These are phyloP conservation scores for Cucurbita moschata DNA, from an alignment of 306 rosid species.

Conservation along the genomic window DNA sequence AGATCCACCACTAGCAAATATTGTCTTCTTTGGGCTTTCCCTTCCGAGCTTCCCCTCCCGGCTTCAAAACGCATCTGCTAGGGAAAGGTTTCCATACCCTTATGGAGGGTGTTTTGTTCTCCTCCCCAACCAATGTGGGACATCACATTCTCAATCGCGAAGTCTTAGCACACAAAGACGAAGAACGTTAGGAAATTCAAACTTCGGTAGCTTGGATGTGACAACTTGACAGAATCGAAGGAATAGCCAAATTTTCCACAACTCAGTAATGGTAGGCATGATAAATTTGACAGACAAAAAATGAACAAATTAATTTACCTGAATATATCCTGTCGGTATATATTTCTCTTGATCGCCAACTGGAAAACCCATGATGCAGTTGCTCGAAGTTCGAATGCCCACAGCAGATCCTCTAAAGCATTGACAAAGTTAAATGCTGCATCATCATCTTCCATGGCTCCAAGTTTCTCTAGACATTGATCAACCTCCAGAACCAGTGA, in stretches of 20 bases:
- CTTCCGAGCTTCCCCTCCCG: no score
- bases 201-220: not conserved
- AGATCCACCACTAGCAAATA: no score
- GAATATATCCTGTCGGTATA: constrained; percentile 52
- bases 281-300: not conserved
- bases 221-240: not conserved
- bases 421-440: constrained; percentile 87
- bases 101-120: no score
- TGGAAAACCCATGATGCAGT: constrained; percentile 95
- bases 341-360: constrained; percentile 62
- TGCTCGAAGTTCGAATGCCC: constrained; percentile 95
- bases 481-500: constrained; percentile 53
- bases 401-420: constrained; percentile 77
- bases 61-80: no score
- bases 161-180: not conserved
- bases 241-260: not conserved
- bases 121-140: no score
- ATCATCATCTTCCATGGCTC: constrained; percentile 62
- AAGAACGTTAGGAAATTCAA: not conserved
- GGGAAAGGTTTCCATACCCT: no score
- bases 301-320: constrained; percentile 32
- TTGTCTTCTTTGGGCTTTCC: no score
- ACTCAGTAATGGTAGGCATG: not conserved
- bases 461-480: constrained; percentile 42
- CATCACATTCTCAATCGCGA: not conserved